Evolutionary conservation across 2,329 filamentous ascomycete genomes (phyloP).

Genomic region (Hirsutella thompsonii): DNA sequence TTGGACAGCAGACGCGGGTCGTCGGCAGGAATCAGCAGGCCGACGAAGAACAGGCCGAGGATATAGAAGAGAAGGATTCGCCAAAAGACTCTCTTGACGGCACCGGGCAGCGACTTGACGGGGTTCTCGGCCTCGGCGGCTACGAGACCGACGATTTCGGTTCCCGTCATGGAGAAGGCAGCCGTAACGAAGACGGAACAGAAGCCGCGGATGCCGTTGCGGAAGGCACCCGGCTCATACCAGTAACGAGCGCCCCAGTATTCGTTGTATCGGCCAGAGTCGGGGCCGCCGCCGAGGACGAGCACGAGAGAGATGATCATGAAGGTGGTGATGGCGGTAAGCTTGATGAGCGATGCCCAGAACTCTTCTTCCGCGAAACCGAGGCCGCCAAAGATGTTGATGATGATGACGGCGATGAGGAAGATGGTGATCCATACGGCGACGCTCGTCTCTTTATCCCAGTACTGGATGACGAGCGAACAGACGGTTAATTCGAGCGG

Average conservation of each 20-base stretch:
- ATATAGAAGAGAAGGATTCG: slow-evolving; percentile 39
- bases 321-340: slow-evolving; percentile 44
- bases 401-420: slow-evolving; percentile 30
- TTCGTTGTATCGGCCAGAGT: slow-evolving; percentile 22
- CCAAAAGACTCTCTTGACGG: slow-evolving; percentile 62
- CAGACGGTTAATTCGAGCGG: slow-evolving; percentile 38
- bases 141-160: slow-evolving; percentile 56
- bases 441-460: slow-evolving; percentile 31
- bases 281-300: slow-evolving; percentile 43
- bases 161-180: slow-evolving; percentile 55
- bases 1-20: slow-evolving; percentile 30
- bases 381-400: slow-evolving; percentile 43
- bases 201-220: slow-evolving; percentile 58
- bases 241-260: slow-evolving; percentile 31
- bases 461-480: slow-evolving; percentile 37
- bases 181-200: slow-evolving; percentile 58
- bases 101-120: slow-evolving; percentile 58
- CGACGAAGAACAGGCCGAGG: slow-evolving; percentile 34
- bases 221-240: slow-evolving; percentile 38
- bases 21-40: slow-evolving; percentile 28
- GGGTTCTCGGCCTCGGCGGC: slow-evolving; percentile 57
- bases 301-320: slow-evolving; percentile 48
- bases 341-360: slow-evolving; percentile 39
- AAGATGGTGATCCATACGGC: slow-evolving; percentile 43
- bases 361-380: slow-evolving; percentile 45